These are phyloP conservation scores for Pseudotsuga menziesii DNA, from an alignment of 75 land plant genomes.

Conservation along the genomic window DNA sequence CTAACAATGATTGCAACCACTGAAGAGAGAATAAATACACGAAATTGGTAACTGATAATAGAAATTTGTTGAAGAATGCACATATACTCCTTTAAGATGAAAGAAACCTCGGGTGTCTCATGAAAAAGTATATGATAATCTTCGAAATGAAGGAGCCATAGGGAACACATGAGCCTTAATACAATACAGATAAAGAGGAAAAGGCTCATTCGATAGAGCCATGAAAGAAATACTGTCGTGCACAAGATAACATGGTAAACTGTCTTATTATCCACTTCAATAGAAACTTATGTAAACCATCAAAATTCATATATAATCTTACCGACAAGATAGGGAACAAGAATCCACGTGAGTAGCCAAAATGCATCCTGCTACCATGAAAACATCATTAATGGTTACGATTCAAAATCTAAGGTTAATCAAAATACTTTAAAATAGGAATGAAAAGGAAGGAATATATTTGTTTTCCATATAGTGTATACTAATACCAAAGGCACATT, in stretches of 20 bases:
- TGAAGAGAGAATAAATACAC: slow-evolving; percentile 55
- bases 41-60: slow-evolving; percentile 72
- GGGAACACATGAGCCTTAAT: slow-evolving; percentile 67
- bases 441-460: not conserved
- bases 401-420: not conserved
- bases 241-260: slow-evolving; percentile 35
- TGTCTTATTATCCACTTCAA: slow-evolving; percentile 28
- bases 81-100: slow-evolving; percentile 56
- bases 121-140: slow-evolving; percentile 60
- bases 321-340: slow-evolving; percentile 49
- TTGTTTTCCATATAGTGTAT: not conserved
- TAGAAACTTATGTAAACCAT: slow-evolving; percentile 65
- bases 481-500: not conserved
- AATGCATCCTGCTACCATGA: slow-evolving; percentile 59
- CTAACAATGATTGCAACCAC: slow-evolving; percentile 59
- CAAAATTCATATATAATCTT: slow-evolving; percentile 56
- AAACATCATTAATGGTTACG: slow-evolving; percentile 7
- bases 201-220: slow-evolving; percentile 67
- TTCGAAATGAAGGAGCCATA: slow-evolving; percentile 58
- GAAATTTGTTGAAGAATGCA: slow-evolving; percentile 50
- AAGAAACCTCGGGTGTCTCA: slow-evolving; percentile 41
- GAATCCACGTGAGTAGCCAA: slow-evolving; percentile 40
- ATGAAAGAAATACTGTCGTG: slow-evolving; percentile 40
- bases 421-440: not conserved
- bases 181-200: slow-evolving; percentile 67